These are phyloP conservation scores for Thelonectria rubi DNA, from an alignment of 2,329 filamentous ascomycete genomes.

Conservation along the genomic window DNA sequence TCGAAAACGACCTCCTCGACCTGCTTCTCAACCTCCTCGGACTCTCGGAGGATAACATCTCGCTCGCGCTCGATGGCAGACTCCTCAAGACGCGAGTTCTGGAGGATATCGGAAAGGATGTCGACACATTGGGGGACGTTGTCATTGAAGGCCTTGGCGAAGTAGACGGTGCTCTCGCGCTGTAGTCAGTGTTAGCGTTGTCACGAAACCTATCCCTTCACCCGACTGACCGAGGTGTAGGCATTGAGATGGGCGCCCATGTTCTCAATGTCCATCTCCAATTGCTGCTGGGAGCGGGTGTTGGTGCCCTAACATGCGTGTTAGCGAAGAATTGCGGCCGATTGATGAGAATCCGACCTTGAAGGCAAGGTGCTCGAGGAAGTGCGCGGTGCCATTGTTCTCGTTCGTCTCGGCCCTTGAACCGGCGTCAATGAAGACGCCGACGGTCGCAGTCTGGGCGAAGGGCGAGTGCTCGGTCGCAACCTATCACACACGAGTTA, in stretches of 20 bases:
- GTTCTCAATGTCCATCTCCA: slow-evolving; percentile 99
- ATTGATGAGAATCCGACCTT: slow-evolving; percentile 71
- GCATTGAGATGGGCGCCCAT: slow-evolving; percentile 99
- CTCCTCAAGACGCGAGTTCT: slow-evolving; percentile 97
- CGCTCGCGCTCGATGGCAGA: slow-evolving; percentile 95
- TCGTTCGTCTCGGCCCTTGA: slow-evolving; percentile 97
- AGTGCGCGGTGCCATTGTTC: slow-evolving; percentile 99
- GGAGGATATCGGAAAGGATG: slow-evolving; percentile 98
- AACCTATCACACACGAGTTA: slow-evolving; percentile 68
- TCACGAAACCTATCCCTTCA: slow-evolving; percentile 32
- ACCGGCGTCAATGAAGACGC: slow-evolving; percentile 99
- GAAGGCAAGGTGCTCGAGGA: slow-evolving; percentile 99
- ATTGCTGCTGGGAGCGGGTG: slow-evolving; percentile 93
- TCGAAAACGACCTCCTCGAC: slow-evolving; percentile 99
- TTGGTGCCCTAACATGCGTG: slow-evolving; percentile 76
- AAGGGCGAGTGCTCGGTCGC: slow-evolving; percentile 98
- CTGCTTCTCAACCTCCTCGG: slow-evolving; percentile 99
- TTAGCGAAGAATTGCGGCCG: slow-evolving; percentile 30
- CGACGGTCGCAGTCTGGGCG: slow-evolving; percentile 97
- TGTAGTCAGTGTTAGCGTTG: slow-evolving; percentile 50
- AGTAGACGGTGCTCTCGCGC: slow-evolving; percentile 99
- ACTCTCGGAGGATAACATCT: slow-evolving; percentile 97
- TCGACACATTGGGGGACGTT: slow-evolving; percentile 97
- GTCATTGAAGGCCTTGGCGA: slow-evolving; percentile 98
- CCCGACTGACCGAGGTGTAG: slow-evolving; percentile 89